Conservation (phyloP, 805 yeast genomes). For the Kodamaea kaohsiungensis region DNA sequence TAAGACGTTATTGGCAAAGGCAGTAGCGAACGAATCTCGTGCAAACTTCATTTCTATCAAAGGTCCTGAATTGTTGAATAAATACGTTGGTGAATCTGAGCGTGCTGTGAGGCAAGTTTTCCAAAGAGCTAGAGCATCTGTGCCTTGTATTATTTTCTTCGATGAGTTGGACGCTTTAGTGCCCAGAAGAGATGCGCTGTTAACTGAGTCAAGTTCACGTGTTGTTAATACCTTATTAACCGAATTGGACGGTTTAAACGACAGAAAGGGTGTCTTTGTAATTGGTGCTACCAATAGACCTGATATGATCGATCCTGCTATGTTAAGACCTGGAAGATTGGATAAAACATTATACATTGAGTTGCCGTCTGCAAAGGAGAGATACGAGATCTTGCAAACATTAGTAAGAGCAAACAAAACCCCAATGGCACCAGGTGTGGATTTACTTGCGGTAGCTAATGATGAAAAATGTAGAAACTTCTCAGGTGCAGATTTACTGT, state of each 20-base stretch:
- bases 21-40: constrained; percentile 95
- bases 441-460: constrained; percentile 60
- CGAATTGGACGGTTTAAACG: constrained; percentile 92
- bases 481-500: constrained; percentile 95
- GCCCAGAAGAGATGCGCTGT: constrained; percentile 86
- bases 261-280: constrained; percentile 89
- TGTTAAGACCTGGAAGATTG: constrained; percentile 94
- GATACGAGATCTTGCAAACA: constrained; percentile 80
- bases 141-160: constrained; percentile 92
- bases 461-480: constrained; percentile 85
- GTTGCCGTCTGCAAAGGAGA: constrained; percentile 75
- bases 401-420: constrained; percentile 70
- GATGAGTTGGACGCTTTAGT: constrained; percentile 96
- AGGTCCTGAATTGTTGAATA: constrained; percentile 93
- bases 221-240: constrained; percentile 94
- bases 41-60: constrained; percentile 95
- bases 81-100: constrained; percentile 96
- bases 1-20: constrained; percentile 92
- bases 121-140: constrained; percentile 86
- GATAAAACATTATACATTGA: constrained; percentile 93
- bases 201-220: constrained; percentile 87
- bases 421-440: constrained; percentile 67
- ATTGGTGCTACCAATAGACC: constrained; percentile 98
- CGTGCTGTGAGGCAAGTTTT: constrained; percentile 92
- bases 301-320: constrained; percentile 97